These are phyloP conservation scores for Trichocladium antarcticum DNA, from an alignment of 495 filamentous ascomycete species.

Conservation along the genomic window DNA sequence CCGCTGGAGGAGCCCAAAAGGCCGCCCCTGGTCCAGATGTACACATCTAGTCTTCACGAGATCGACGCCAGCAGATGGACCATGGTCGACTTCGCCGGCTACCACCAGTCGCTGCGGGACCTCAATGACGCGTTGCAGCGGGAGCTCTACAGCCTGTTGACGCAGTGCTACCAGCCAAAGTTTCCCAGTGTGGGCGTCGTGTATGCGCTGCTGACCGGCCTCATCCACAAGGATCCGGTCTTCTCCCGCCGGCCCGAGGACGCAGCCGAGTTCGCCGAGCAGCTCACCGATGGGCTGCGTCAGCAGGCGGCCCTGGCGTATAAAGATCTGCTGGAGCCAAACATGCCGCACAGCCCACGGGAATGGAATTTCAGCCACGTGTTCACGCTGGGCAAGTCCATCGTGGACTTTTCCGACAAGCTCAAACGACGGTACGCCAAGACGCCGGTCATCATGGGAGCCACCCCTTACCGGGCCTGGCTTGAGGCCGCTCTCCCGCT, in stretches of 20 bases:
- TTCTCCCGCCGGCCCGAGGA: constrained; percentile 63
- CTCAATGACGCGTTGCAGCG: constrained; percentile 75
- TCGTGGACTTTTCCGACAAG: constrained; percentile 68
- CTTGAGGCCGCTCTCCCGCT: constrained; percentile 76
- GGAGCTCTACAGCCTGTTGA: constrained; percentile 75
- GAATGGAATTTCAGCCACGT: constrained; percentile 81
- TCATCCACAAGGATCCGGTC: constrained; percentile 66
- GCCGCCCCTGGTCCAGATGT: constrained; percentile 33
- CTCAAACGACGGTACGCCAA: constrained; percentile 87
- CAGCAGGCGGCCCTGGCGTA: constrained; percentile 66
- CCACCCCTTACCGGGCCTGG: constrained; percentile 70
- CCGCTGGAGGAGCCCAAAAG: constrained; percentile 47
- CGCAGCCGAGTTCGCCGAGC: constrained; percentile 51
- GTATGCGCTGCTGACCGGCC: constrained; percentile 71
- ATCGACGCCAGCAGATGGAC: constrained; percentile 58
- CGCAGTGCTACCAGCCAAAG: constrained; percentile 83
- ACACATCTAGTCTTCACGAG: constrained; percentile 30
- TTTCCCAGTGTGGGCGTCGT: constrained; percentile 65
- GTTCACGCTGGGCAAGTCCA: constrained; percentile 73
- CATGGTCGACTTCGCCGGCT: constrained; percentile 60
- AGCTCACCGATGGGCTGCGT: constrained; percentile 60
- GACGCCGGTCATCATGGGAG: constrained; percentile 82
- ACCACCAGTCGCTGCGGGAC: constrained; percentile 60
- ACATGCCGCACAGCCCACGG: constrained; percentile 62
- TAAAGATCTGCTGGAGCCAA: constrained; percentile 53